A percentile compares a stretch with the other conserved stretches of the same genome.
These are phyloP conservation scores for Diutina scorzettiae DNA, from an alignment of 1,139 yeast species.

Conservation along the genomic window DNA sequence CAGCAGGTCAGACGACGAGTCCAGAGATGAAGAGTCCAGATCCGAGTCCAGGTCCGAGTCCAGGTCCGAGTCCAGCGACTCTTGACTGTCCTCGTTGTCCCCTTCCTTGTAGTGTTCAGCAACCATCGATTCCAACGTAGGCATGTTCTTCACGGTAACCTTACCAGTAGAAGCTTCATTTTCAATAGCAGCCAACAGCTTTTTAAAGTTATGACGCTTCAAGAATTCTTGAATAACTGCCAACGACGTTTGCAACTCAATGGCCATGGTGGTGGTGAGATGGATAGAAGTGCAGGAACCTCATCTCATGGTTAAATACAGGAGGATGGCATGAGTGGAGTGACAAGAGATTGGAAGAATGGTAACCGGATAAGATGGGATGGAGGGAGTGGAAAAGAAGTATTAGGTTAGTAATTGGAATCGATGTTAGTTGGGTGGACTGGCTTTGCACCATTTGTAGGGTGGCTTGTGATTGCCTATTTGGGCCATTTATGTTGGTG, in stretches of 20 bases:
- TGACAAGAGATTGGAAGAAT: too few relatives aligned
- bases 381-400: too few relatives aligned
- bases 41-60: conserved; percentile 15
- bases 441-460: too few relatives aligned
- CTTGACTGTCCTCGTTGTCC: conserved; percentile 7
- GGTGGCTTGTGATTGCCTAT: too few relatives aligned
- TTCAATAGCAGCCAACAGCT: conserved; percentile 6
- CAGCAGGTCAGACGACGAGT: conserved; percentile 12
- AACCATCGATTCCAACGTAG: conserved; percentile 4
- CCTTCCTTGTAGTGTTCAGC: background rate
- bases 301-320: too few relatives aligned
- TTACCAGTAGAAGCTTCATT: conserved; percentile 2
- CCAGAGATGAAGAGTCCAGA: conserved; percentile 11
- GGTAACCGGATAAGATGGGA: too few relatives aligned
- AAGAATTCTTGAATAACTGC: conserved; percentile 5
- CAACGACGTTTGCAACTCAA: background rate
- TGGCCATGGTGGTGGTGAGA: background rate
- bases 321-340: too few relatives aligned
- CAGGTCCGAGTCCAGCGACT: conserved; percentile 11
- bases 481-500: too few relatives aligned
- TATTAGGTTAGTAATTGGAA: too few relatives aligned
- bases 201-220: conserved; percentile 5
- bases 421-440: too few relatives aligned
- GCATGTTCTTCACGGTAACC: background rate
- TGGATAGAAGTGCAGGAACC: too few relatives aligned